These are phyloP conservation scores for Hysterangium stoloniferum DNA, from an alignment of 768 basidiomycete species.

Conservation along the genomic window DNA sequence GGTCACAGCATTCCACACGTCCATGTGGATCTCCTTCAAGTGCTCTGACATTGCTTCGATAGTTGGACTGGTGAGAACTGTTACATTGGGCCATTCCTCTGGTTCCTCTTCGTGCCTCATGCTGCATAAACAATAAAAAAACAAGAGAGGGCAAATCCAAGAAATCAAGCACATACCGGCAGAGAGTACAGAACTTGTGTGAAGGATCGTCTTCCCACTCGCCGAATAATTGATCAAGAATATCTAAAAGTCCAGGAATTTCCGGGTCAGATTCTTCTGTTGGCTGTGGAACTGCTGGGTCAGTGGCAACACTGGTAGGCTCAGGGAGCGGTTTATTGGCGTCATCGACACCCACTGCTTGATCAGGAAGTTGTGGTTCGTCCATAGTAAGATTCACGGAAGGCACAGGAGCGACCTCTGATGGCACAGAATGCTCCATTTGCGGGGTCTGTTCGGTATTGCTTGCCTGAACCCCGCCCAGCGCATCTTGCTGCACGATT, in stretches of 20 bases:
- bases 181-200: conserved; percentile 3
- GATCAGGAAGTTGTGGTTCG: no score
- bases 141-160: neutral
- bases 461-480: neutral
- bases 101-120: conserved; percentile 4
- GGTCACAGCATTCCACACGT: neutral
- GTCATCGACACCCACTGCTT: no score
- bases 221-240: neutral
- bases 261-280: no score
- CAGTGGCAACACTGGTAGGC: neutral
- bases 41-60: neutral
- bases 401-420: no score
- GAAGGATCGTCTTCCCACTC: neutral
- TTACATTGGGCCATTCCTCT: conserved; percentile 4
- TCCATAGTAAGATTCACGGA: no score
- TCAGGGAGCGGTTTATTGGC: neutral
- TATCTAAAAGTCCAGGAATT: neutral
- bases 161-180: neutral
- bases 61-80: neutral
- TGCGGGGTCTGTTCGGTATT: no score
- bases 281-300: no score
- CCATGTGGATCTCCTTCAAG: neutral
- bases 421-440: no score
- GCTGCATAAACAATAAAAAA: neutral
- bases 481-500: neutral